Evolutionary conservation across 2,329 filamentous ascomycete genomes (phyloP).

Genomic region (Karstenula rhodostoma): DNA sequence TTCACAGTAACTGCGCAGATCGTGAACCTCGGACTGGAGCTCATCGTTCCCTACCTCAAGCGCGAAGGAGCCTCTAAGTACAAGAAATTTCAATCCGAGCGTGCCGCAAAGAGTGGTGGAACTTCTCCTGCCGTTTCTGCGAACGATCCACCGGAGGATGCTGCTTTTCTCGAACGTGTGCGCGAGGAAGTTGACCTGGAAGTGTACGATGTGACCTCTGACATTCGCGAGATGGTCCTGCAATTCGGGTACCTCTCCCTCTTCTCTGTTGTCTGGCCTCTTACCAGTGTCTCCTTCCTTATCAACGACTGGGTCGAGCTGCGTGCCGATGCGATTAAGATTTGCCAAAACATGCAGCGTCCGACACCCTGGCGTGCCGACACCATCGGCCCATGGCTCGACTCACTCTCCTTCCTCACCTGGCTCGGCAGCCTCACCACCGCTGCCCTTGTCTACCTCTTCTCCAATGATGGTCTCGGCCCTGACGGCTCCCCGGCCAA

Average conservation of each 20-base stretch:
- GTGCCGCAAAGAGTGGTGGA: constrained; percentile 65
- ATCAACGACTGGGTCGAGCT: constrained; percentile 97
- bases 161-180: constrained; percentile 79
- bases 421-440: constrained; percentile 93
- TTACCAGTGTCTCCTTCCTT: constrained; percentile 88
- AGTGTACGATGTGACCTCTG: constrained; percentile 86
- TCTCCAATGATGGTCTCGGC: constrained; percentile 73
- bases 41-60: constrained; percentile 85
- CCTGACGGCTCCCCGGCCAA: constrained; percentile 71
- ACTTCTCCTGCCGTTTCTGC: constrained; percentile 57
- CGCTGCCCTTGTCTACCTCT: constrained; percentile 88
- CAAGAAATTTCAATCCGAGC: constrained; percentile 72
- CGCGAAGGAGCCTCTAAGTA: constrained; percentile 79
- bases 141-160: constrained; percentile 79
- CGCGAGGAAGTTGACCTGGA: constrained; percentile 83
- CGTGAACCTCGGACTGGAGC: constrained; percentile 84
- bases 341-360: constrained; percentile 85
- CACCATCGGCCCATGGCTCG: constrained; percentile 92
- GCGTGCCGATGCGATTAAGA: constrained; percentile 92
- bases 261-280: constrained; percentile 93
- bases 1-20: constrained; percentile 94
- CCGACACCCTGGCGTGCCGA: constrained; percentile 90
- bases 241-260: constrained; percentile 84
- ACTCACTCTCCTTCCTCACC: constrained; percentile 85
- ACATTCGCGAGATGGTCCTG: constrained; percentile 75